Base-by-base conservation (phyloP, 768 basidiomycete genomes). In the Coprinopsis marcescibilis region DNA sequence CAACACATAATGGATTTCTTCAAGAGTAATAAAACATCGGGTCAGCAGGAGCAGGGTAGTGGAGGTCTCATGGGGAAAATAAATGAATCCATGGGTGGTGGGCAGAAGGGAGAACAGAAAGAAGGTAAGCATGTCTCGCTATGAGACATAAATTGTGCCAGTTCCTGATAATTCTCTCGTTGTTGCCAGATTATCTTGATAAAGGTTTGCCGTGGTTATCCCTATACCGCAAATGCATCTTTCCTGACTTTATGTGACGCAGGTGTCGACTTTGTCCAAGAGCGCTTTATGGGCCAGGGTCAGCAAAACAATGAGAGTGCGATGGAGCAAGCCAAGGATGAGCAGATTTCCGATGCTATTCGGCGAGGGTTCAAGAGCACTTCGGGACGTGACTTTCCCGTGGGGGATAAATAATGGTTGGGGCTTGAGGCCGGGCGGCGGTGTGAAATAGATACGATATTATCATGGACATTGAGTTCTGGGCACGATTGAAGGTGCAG, bases 291-390 rank as follows among this genome's bases (percentile, higher is more conserved):
- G 48, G 51, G 60, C 23, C 52, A 56, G 37, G 71, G 69, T 3
- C 54, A 60, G 25, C 72, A 75, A 59, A 60, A 55, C n/a, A 65
- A 75, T 55, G 72, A 75, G 53, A 63, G 59, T 19, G 69, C 69
- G 0, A 20, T 65, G 20, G 70, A 73, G 55, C 68, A 72, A 51
- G 57, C 63, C 8, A 73, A 73, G 51, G 71, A 72, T 50, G 63
- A 70, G 48, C 60, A 65, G 46, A 72, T 74, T 43, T 60, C 63
- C n/a, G 69, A 68, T 44, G 60, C 59, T 3, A 68, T 73, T 43
- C 56, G 68, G 8, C 45, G 46, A 5, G 55, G 56, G 20, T 72
- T 60, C 47, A 68, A 69, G 57, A 54, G 52, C 26, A 43, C 56
- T 5, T 69, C 68, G 20, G 71, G 71, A 11, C 54, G 55, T 17